Percentiles rank a stretch among this genome's conserved stretches.
Conservation (phyloP, 1,139 yeast species). For the Suhomyces chickasaworum region DNA sequence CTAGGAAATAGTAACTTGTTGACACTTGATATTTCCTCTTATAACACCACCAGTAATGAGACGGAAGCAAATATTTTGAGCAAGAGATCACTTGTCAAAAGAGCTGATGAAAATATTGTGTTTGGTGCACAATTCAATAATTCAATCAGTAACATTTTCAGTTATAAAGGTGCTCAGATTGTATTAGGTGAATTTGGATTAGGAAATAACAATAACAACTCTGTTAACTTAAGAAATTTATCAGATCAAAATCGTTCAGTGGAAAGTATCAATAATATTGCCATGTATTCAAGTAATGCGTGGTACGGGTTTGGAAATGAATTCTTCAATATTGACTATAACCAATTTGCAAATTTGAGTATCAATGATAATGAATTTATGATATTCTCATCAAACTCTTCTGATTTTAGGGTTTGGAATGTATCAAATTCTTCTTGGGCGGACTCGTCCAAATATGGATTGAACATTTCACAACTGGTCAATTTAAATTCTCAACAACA, state of each 20-base stretch:
- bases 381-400: conserved; percentile 31
- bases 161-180: conserved; percentile 26
- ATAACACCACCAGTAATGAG: conserved; percentile 38
- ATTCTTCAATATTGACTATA: conserved; percentile 25
- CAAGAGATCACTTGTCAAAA: conserved; percentile 17
- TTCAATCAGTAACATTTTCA: conserved; percentile 28
- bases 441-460: conserved; percentile 31
- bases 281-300: conserved; percentile 26
- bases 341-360: conserved; percentile 39
- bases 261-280: conserved; percentile 38
- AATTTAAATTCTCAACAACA: conserved; percentile 28
- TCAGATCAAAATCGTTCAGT: conserved; percentile 33
- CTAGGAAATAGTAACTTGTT: conserved; percentile 33
- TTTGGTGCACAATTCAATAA: conserved; percentile 37
- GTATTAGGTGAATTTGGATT: conserved; percentile 39
- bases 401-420: conserved; percentile 41
- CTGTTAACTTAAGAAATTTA: conserved; percentile 29
- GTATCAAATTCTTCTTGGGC: conserved; percentile 37
- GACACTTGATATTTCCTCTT: conserved; percentile 29
- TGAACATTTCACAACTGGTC: conserved; percentile 41
- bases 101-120: conserved; percentile 26
- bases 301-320: conserved; percentile 47
- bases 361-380: conserved; percentile 39
- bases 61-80: conserved; percentile 20
- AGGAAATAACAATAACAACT: conserved; percentile 21